Base-by-base conservation (phyloP, 1,284 basidiomycete species). In the Puccinia polysora region DNA sequence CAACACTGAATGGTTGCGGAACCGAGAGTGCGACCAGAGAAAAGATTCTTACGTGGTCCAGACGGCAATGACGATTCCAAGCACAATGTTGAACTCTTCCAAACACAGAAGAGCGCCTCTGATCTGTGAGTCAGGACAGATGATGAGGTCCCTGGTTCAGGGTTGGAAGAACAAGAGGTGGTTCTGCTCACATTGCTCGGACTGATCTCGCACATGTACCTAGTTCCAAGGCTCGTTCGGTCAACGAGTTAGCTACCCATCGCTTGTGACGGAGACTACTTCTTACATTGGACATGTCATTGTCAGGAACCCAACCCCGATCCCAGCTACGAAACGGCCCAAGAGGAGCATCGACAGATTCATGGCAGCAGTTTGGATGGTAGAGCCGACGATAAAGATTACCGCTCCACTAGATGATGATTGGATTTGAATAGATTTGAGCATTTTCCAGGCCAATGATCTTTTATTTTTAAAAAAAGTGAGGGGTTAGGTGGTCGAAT, bases 341-440 rank as follows among this genome's bases (percentile, higher is more conserved):
- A 76, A 73, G 20, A 78, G 73, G 10, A 79, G 74, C 43, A 74
- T 74, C 0, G 71, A 65, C 49, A 78, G 75, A 12, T 68, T 18
- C 2, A 75, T 74, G 0, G 79, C 75, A 38, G 75, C 77, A 12
- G 80, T 80, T 77, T 80, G 80, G 30, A 80, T 59, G 36, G 79
- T 73, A 2, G 79, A 78, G 15, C 80, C 80, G 64, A 81, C 68
- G 67, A 79, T 74, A 77, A 82, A 82, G 74, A 81, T 76, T 28
- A 77, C 52, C 18, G 77, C 75, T 8, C 78, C 76, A 49, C 77
- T 55, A 32, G 18, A 30, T 40, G 12, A 45, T 25, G 50, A 10
- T 10, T 45, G 10, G 10, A 10, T 45, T n/a, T n/a, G n/a, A 45
- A 10, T 45, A n/a, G n/a, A n/a, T n/a, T n/a, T n/a, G n/a, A n/a